phyloP scores from a whole-genome alignment of 805 yeast species.

The Allodekkera sacchari region DNA sequence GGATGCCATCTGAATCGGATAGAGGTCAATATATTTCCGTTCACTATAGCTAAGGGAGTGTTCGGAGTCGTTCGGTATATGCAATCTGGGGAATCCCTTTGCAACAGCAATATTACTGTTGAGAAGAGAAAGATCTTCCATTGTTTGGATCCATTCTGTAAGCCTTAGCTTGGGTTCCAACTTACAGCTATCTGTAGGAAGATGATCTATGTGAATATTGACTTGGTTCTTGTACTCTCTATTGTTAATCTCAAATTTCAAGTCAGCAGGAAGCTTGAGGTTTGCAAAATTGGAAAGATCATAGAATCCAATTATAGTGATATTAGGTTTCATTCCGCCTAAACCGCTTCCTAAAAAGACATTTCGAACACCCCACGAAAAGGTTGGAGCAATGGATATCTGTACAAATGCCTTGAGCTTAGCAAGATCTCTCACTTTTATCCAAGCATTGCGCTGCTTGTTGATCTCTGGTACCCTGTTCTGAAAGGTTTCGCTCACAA shows the following conservation, averaged over 20 bases:
- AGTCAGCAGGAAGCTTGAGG: conserved; percentile 11
- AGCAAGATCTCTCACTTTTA: conserved; percentile 66
- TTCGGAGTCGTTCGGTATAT: conserved; percentile 47
- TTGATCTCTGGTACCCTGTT: conserved; percentile 59
- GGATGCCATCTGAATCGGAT: conserved; percentile 96
- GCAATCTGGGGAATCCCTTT: conserved; percentile 65
- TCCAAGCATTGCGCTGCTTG: conserved; percentile 76
- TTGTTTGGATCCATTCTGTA: conserved; percentile 82
- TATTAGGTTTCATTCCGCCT: conserved; percentile 98
- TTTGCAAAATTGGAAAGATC: conserved; percentile 36
- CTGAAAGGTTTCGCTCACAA: conserved; percentile 56
- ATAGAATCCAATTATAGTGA: conserved; percentile 84
- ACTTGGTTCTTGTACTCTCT: conserved; percentile 19
- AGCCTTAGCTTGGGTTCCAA: conserved; percentile 62
- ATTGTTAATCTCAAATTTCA: conserved; percentile 19
- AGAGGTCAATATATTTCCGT: conserved; percentile 68
- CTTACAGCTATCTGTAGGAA: conserved; percentile 61
- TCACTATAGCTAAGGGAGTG: conserved; percentile 18
- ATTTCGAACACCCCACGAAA: conserved; percentile 94
- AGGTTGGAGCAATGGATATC: conserved; percentile 74
- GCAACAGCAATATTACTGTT: conserved; percentile 92
- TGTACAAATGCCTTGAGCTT: conserved; percentile 91
- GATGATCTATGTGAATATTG: conserved; percentile 9
- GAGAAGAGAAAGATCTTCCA: conserved; percentile 84
- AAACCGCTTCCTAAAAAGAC: conserved; percentile 88